Evolutionary conservation across 805 yeast genomes (phyloP).

Genomic region (Lipomyces chichibuensis): DNA sequence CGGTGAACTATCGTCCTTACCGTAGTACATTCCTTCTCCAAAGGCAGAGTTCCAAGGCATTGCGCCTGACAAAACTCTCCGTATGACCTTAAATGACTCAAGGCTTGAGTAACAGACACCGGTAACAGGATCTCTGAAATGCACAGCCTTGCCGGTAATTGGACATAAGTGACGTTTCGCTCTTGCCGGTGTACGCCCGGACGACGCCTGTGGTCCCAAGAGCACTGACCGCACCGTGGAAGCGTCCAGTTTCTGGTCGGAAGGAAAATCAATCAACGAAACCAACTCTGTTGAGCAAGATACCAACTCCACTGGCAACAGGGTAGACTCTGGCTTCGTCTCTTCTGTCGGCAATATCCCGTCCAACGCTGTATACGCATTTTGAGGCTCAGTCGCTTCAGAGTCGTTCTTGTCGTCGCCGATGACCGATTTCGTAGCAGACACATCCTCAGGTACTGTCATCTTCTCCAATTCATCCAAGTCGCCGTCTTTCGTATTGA

Average conservation of each 20-base stretch:
- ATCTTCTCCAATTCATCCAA: too few relatives aligned
- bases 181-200: constrained; percentile 50
- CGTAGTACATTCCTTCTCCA: constrained; percentile 44
- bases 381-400: not conserved
- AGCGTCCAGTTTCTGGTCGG: constrained; percentile 20
- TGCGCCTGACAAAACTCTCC: constrained; percentile 52
- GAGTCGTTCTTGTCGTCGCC: not conserved
- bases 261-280: constrained; percentile 19
- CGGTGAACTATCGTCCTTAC: not conserved
- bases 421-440: not conserved
- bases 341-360: not conserved
- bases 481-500: not conserved
- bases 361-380: not conserved
- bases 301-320: not conserved
- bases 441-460: not conserved
- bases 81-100: constrained; percentile 72
- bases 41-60: constrained; percentile 56
- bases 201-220: constrained; percentile 59
- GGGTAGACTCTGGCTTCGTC: not conserved
- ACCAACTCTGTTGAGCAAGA: constrained; percentile 22
- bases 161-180: constrained; percentile 64
- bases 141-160: constrained; percentile 76
- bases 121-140: constrained; percentile 82
- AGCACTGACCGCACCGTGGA: constrained; percentile 48
- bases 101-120: constrained; percentile 86